Evolutionary conservation across 192 early-diverging fungal genomes (phyloP).

Genomic region (Entrophospora sp.): DNA sequence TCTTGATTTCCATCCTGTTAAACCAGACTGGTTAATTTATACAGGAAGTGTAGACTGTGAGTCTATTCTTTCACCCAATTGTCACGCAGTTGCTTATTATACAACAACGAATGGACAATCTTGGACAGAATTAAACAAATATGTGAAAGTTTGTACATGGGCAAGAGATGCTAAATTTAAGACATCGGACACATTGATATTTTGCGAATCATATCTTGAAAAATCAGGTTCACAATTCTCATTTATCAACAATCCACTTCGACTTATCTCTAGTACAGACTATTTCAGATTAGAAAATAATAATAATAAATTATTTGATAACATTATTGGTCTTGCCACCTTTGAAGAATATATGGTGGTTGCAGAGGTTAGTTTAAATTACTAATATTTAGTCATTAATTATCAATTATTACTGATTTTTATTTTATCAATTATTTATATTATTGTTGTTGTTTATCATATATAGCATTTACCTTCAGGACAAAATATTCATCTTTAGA

Average conservation of each 20-base stretch:
- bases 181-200: conserved; percentile 52
- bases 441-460: too few species aligned
- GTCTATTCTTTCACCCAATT: conserved; percentile 34
- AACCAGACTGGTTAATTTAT: conserved; percentile 75
- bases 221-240: conserved; percentile 47
- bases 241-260: conserved; percentile 40
- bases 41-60: conserved; percentile 52
- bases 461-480: too few species aligned
- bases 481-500: too few species aligned
- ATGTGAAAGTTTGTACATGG: conserved; percentile 68
- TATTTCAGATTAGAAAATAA: conserved; percentile 45
- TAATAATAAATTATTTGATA: conserved; percentile 50
- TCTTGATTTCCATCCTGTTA: conserved; percentile 77
- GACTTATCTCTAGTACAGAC: conserved; percentile 55
- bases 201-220: conserved; percentile 64
- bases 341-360: conserved; percentile 75
- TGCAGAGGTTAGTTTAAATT: conserved; percentile 53
- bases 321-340: conserved; percentile 72
- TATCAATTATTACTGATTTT: too few species aligned
- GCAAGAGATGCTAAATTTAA: conserved; percentile 48
- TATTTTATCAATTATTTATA: too few species aligned
- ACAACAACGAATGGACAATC: conserved; percentile 59
- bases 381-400: too few species aligned
- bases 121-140: conserved; percentile 59
- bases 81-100: conserved; percentile 66